phyloP scores from a whole-genome alignment of 2,329 filamentous ascomycete genomes.

The Penicillium frequentans region DNA sequence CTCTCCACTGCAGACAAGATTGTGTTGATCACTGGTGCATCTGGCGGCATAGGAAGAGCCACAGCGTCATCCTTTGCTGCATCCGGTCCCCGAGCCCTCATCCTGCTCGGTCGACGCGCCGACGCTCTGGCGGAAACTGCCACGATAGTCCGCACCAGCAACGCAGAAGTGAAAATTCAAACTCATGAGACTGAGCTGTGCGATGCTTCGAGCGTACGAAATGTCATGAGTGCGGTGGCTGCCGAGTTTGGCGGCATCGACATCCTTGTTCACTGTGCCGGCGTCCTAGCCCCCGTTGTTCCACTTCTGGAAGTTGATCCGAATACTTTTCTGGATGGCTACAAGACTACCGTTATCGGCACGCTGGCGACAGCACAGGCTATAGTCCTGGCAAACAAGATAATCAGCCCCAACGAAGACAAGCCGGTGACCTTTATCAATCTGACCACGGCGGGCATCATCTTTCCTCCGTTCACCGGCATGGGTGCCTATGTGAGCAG shows the following conservation, averaged over 20 bases:
- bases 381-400: neutral
- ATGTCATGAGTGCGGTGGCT: slow-evolving; percentile 3
- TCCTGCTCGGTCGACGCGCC: slow-evolving; percentile 15
- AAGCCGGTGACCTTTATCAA: neutral
- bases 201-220: neutral
- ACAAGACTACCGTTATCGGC: neutral
- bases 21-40: neutral
- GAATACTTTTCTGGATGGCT: slow-evolving; percentile 3
- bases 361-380: neutral
- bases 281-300: slow-evolving; percentile 7
- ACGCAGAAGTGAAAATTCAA: neutral
- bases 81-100: slow-evolving; percentile 9
- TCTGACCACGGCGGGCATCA: slow-evolving; percentile 3
- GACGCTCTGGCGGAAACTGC: slow-evolving; percentile 2
- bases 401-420: neutral
- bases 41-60: neutral
- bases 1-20: neutral
- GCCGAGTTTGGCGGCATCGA: slow-evolving; percentile 11
- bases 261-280: slow-evolving; percentile 11
- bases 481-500: slow-evolving; percentile 14
- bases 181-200: neutral
- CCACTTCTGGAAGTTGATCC: slow-evolving; percentile 8
- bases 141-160: neutral
- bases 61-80: slow-evolving; percentile 14
- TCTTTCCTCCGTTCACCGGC: slow-evolving; percentile 9